Evolutionary conservation across 2,329 filamentous ascomycete species (phyloP), one percentile per base, ranked within the genome.

Genomic region (Aureobasidium sp.): DNA sequence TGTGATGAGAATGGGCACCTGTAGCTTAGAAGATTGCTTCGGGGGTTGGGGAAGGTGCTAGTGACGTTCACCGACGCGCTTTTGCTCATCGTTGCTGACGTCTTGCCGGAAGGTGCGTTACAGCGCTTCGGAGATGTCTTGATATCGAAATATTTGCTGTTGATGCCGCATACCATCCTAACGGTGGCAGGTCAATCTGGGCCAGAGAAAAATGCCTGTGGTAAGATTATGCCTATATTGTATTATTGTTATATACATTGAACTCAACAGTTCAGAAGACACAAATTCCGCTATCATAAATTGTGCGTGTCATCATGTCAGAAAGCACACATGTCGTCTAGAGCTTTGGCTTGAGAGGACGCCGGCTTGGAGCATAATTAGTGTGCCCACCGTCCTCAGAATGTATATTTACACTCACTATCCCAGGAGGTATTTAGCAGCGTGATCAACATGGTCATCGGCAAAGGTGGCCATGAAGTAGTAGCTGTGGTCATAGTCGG

Each of bases 401-500:
- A 25, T 9, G 41, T 41, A 2, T 39, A 5, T 53, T 11, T 15
- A 25, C 7, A 52, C 48, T 56, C 48, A 53, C 78, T 84, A 85
- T 71, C 77, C 79, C 69, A 84, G 79, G 62, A 97, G 78, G 73
- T 91, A 87, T 81, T 94, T 96, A 67, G 92, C 93, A 64, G 91
- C 91, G 77, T 95, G 91, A 70, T 90, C 87, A 68, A 97, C 83
- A 76, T 99, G 94, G 69, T 97, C 92, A 70, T 90, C 87, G 47
- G 88, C 84, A 74, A 99, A 99, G 17, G 86, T 86, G 39, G 92
- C 87, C 81, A 99, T 95, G 77, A 96, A 97, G 77, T 86, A 99
- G 79, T 99, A 99, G 65, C 91, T 96, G 78, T 99, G 94, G 75
- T 99, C 94, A 73, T 99, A 97, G 65, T 87, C 91, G 65, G 88